These are phyloP conservation scores for Starmerella apis DNA, from an alignment of 805 yeast genomes.

Conservation along the genomic window DNA sequence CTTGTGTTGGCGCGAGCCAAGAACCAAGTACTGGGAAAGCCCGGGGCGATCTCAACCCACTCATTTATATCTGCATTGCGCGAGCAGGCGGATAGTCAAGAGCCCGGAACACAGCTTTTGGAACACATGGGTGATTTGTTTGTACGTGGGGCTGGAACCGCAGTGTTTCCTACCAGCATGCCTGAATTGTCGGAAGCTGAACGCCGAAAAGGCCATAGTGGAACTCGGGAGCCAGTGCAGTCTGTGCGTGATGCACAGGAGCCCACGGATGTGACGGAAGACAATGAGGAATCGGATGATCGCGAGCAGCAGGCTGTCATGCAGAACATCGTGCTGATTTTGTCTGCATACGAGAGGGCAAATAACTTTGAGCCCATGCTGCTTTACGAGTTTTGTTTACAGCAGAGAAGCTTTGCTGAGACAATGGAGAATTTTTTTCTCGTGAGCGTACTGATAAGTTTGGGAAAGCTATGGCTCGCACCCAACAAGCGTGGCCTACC, in stretches of 20 bases:
- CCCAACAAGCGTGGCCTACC: conserved; percentile 13
- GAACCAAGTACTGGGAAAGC: conserved; percentile 9
- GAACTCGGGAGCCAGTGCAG: not conserved
- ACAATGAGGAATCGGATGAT: not conserved
- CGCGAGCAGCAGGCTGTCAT: not conserved
- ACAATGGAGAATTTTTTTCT: conserved; percentile 18
- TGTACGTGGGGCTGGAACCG: conserved; percentile 7
- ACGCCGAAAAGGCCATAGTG: not conserved
- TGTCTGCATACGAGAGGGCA: not conserved
- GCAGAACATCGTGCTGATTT: not conserved
- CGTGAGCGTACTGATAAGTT: conserved; percentile 12
- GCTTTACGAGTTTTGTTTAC: conserved; percentile 16
- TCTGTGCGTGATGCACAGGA: not conserved
- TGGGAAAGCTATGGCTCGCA: conserved; percentile 12
- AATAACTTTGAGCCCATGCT: conserved; percentile 7
- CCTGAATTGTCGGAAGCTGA: conserved; percentile 1
- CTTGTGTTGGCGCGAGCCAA: conserved; percentile 4
- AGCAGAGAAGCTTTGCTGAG: conserved; percentile 11
- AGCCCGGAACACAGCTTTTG: not conserved
- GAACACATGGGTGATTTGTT: conserved; percentile 3
- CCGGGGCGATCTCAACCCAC: conserved; percentile 8
- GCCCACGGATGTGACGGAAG: not conserved
- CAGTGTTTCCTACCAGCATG: conserved; percentile 4
- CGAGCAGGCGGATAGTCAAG: not conserved
- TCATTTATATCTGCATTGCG: not conserved